Evolutionary conservation across 2,329 filamentous ascomycete species (phyloP), one percentile per base, ranked within the genome.

Genomic region (Mycosphaerella sp.): DNA sequence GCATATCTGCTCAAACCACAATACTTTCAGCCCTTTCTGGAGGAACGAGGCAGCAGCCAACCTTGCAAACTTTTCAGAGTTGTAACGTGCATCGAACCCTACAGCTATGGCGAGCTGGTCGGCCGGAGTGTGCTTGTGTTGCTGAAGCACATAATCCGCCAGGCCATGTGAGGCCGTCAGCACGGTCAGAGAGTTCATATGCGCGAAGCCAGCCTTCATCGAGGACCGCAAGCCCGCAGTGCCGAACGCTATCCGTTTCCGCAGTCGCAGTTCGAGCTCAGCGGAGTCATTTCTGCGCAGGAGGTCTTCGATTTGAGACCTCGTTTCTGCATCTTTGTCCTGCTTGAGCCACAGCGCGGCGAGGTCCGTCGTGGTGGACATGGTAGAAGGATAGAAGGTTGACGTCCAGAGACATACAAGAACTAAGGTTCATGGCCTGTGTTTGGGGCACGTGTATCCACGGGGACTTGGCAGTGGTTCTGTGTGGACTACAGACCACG

Each of bases 201-300:
- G 62, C 3, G 80, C 74, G 64, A 83, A 84, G 4, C 81, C 81
- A 40, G 80, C 81, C 59, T 80, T 76, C 81, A 85, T 85, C 34
- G 75, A 74, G n/a, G 79, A 79, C 41, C 81, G 74, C 7, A 85
- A 71, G 37, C 81, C 81, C 35, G 79, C 79, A 5, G 79, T 84
- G 18, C 80, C 80, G 58, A 84, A 84, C 40, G 79, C 74, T 53
- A 84, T 82, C 21, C 79, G 75, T 21, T 73, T 71, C 3, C 71
- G 67, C 17, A 84, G 72, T 36, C 78, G 74, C 49, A 67, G 69
- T 54, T 80, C 74, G 5, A 83, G 69, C 55, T 80, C 77, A 6
- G 62, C 58, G 2, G 66, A 64, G 51, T 79, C 66, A 32, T 71
- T 67, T 10, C 50, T 48, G 30, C 72, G 68, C 14, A 77, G 69